These are phyloP conservation scores for Chrysosporium queenslandicum DNA, from an alignment of 2,329 filamentous ascomycete genomes.

Conservation along the genomic window DNA sequence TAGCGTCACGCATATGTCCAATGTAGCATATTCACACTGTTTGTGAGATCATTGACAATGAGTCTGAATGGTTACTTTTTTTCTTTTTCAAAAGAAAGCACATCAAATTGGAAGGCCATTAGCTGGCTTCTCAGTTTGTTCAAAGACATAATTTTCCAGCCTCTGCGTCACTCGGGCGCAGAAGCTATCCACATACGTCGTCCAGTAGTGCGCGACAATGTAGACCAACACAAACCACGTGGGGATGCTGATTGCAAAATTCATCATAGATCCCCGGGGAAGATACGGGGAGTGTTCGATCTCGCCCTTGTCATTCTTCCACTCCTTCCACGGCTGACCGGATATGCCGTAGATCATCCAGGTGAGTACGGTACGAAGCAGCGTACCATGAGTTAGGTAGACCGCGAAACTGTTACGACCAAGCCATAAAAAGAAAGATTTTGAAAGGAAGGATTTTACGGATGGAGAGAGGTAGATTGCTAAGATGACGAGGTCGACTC, in stretches of 20 bases:
- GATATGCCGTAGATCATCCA: slow-evolving; percentile 46
- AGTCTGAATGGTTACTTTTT: no score
- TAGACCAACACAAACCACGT: slow-evolving; percentile 42
- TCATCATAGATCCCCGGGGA: slow-evolving; percentile 31
- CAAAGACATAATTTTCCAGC: slow-evolving; percentile 42
- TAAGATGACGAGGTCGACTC: slow-evolving; percentile 42
- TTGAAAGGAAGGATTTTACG: slow-evolving; percentile 42
- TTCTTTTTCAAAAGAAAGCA: no score
- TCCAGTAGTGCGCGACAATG: slow-evolving; percentile 42
- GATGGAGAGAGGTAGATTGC: slow-evolving; percentile 43
- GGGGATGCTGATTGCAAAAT: slow-evolving; percentile 37
- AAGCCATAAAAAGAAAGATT: slow-evolving; percentile 44
- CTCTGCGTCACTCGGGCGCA: slow-evolving; percentile 42
- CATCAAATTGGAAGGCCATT: slow-evolving; percentile 1
- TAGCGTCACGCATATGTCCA: not conserved
- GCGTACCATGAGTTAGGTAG: slow-evolving; percentile 46
- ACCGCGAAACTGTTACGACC: slow-evolving; percentile 48
- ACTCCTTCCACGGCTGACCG: slow-evolving; percentile 36
- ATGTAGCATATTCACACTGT: not conserved
- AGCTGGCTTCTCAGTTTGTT: slow-evolving; percentile 32
- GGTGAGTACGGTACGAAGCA: slow-evolving; percentile 43
- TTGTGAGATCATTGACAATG: no score
- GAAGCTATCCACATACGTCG: slow-evolving; percentile 42
- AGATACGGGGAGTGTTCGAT: slow-evolving; percentile 36
- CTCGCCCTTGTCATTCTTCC: slow-evolving; percentile 34